phyloP scores from a whole-genome alignment of 169 alveolate genomes.

The Plasmodium yoelii region DNA sequence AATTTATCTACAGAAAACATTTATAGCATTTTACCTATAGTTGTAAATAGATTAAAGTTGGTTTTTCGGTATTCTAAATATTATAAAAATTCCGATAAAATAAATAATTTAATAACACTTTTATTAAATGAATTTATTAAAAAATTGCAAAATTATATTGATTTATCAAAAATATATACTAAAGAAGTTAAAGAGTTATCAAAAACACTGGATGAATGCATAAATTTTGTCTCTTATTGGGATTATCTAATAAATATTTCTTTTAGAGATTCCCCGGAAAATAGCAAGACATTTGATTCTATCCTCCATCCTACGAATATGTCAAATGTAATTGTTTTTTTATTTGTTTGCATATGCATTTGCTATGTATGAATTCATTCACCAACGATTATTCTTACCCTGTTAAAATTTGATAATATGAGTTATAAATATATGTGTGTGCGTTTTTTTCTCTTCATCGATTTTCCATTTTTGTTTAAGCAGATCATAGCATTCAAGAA shows the following conservation, averaged over 20 bases:
- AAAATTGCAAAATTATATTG: constrained; percentile 49
- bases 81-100: constrained; percentile 59
- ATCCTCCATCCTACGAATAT: constrained; percentile 26
- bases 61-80: constrained; percentile 65
- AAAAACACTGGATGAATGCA: constrained; percentile 50
- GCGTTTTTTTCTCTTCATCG: background rate
- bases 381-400: background rate
- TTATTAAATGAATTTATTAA: constrained; percentile 62
- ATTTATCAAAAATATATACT: constrained; percentile 66
- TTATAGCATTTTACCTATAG: constrained; percentile 52
- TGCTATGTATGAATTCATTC: background rate
- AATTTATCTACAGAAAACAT: constrained; percentile 37
- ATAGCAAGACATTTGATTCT: constrained; percentile 11
- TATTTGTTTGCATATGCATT: background rate
- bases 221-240: constrained; percentile 72
- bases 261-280: constrained; percentile 16
- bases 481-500: constrained; percentile 39
- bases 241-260: constrained; percentile 43
- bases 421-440: background rate
- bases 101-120: constrained; percentile 59
- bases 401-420: background rate
- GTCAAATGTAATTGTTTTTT: constrained; percentile 46
- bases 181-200: constrained; percentile 61
- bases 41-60: constrained; percentile 66
- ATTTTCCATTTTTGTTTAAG: background rate